Conservation (phyloP, 257 asterid species). For the Ilex asprella region DNA sequence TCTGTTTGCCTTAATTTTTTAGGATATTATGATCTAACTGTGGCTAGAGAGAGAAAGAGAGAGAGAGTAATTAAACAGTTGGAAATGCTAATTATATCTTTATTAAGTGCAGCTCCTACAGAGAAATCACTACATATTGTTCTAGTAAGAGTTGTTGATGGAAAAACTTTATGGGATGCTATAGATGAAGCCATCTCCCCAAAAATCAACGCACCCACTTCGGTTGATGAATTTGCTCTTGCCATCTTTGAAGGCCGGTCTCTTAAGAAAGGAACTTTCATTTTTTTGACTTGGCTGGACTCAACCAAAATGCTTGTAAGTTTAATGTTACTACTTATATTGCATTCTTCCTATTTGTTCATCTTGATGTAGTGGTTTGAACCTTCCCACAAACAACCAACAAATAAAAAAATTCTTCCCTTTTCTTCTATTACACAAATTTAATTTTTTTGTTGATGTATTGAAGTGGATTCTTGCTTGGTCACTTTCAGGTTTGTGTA, state of each 20-base stretch:
- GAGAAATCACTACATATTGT: constrained; percentile 77
- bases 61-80: not conserved
- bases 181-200: constrained; percentile 80
- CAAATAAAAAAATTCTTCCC: too few species aligned
- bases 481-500: constrained; percentile 49
- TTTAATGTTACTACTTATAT: not conserved
- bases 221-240: constrained; percentile 61
- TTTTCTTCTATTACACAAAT: too few species aligned
- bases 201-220: constrained; percentile 55
- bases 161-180: constrained; percentile 94
- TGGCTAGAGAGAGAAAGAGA: constrained; percentile 10
- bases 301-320: constrained; percentile 72
- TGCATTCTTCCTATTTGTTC: too few species aligned
- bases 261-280: constrained; percentile 69
- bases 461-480: not conserved
- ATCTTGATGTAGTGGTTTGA: too few species aligned
- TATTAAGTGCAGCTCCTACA: constrained; percentile 53
- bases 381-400: too few species aligned
- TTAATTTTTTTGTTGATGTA: not conserved
- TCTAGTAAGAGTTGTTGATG: constrained; percentile 83
- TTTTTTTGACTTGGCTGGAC: constrained; percentile 87
- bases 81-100: constrained; percentile 4
- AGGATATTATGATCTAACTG: constrained; percentile 30
- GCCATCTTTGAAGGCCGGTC: constrained; percentile 63
- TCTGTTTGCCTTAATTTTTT: constrained; percentile 50